These are phyloP conservation scores for Colletotrichum sp. DNA, from an alignment of 2,329 filamentous ascomycete genomes.

Conservation along the genomic window DNA sequence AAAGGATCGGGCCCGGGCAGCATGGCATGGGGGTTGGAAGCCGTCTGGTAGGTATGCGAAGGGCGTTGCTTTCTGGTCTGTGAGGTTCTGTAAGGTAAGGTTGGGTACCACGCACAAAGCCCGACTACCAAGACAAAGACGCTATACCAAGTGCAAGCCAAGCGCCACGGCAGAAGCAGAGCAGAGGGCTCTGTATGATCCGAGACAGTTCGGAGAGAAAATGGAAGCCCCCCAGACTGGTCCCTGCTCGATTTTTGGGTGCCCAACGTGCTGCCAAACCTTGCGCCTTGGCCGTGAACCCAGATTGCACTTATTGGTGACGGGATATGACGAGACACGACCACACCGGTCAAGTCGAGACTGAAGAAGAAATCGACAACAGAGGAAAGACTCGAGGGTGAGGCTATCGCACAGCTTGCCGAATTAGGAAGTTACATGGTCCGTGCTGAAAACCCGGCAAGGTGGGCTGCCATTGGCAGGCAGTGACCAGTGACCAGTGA, in stretches of 20 bases:
- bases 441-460: background rate
- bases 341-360: background rate
- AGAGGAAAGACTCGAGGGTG: background rate
- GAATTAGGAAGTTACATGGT: background rate
- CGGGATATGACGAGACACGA: background rate
- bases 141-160: background rate
- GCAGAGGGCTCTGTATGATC: background rate
- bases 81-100: background rate
- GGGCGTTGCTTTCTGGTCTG: background rate
- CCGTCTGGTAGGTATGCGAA: background rate
- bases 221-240: background rate
- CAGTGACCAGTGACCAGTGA: background rate
- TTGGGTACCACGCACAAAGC: background rate
- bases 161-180: background rate
- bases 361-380: background rate
- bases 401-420: constrained; percentile 17
- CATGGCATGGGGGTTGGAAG: background rate
- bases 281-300: background rate
- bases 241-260: background rate
- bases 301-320: background rate
- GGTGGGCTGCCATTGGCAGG: background rate
- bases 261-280: background rate
- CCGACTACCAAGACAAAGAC: background rate
- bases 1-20: background rate
- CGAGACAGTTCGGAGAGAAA: background rate